Conservation (phyloP, 164 flowering plant species). For the Amborella trichopoda region DNA sequence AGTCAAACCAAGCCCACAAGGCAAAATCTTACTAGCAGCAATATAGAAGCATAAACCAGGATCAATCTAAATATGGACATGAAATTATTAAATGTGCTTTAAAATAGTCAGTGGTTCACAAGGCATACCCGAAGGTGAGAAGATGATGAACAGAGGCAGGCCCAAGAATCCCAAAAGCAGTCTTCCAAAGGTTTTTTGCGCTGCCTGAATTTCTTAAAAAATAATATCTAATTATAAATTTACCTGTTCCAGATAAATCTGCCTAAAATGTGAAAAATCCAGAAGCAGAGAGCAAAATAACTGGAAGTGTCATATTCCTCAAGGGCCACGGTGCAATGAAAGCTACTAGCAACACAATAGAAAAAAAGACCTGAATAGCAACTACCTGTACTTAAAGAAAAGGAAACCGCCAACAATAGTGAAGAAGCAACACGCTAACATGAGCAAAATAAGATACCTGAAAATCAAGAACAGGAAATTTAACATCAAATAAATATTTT, state of each 20-base stretch:
- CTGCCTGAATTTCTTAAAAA: slow-evolving; percentile 29
- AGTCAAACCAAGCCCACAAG: neutral
- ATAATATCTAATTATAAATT: slow-evolving; percentile 7
- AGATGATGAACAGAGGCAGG: slow-evolving; percentile 92
- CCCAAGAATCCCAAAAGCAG: slow-evolving; percentile 99
- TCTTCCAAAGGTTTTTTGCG: slow-evolving; percentile 66
- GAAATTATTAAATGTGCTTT: neutral
- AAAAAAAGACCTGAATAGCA: neutral
- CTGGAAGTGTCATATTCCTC: neutral
- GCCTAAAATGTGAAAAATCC: neutral
- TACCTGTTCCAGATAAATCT: slow-evolving; percentile 1
- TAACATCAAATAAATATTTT: too few relatives aligned
- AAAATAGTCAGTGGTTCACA: too few relatives aligned
- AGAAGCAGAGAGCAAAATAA: neutral
- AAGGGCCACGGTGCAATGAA: neutral
- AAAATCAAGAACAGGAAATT: slow-evolving; percentile 10
- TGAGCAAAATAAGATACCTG: slow-evolving; percentile 72
- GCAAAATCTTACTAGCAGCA: neutral
- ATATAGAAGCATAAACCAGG: neutral
- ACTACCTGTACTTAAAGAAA: slow-evolving; percentile 81
- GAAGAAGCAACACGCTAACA: slow-evolving; percentile 82
- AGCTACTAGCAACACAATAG: neutral
- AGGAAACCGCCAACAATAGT: slow-evolving; percentile 84
- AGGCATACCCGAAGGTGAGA: slow-evolving; percentile 88
- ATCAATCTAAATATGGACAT: slow-evolving; percentile 2